Evolutionary conservation across 306 rosid species (phyloP).

Genomic region (Corylus avellana): DNA sequence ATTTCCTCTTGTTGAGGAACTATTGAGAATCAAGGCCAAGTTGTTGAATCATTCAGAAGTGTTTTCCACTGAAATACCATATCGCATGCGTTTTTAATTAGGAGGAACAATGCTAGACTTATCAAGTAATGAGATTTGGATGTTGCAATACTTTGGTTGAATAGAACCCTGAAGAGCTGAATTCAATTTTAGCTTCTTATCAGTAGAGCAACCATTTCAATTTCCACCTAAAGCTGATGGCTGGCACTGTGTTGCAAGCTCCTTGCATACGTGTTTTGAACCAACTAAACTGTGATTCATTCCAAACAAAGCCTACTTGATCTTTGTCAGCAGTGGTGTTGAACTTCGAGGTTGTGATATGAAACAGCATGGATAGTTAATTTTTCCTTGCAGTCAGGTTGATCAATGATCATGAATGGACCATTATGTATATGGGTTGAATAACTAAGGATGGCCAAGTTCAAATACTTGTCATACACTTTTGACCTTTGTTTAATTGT

Average conservation of each 20-base stretch:
- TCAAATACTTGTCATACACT: background rate
- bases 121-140: background rate
- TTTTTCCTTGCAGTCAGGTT: background rate
- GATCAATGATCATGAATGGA: slow-evolving; percentile 4
- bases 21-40: background rate
- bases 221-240: background rate
- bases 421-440: background rate
- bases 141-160: background rate
- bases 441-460: background rate
- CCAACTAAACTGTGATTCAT: background rate
- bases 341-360: background rate
- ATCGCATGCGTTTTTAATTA: background rate
- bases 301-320: background rate
- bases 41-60: background rate
- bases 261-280: background rate
- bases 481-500: slow-evolving; percentile 28
- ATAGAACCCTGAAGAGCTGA: background rate
- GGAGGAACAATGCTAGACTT: background rate
- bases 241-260: background rate
- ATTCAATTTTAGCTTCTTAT: background rate
- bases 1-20: background rate
- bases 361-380: background rate
- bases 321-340: background rate
- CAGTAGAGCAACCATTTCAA: background rate
- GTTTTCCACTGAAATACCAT: background rate